Conservation (phyloP, 2,329 filamentous ascomycete species). For the Botrytis cinerea region DNA sequence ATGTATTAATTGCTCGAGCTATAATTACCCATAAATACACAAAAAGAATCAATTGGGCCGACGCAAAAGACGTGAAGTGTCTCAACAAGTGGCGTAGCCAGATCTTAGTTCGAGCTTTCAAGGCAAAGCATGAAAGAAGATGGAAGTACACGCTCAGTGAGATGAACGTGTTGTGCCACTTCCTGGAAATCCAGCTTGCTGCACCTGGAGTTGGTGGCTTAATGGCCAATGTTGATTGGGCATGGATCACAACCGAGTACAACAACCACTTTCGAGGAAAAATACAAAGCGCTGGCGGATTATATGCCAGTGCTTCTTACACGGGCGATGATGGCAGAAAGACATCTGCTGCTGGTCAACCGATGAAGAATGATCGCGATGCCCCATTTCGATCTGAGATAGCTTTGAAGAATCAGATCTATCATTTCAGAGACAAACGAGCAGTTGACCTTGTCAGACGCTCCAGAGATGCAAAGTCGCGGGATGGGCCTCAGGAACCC, state of each 20-base stretch:
- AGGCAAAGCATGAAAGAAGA: not conserved
- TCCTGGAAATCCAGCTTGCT: not conserved
- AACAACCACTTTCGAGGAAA: not conserved
- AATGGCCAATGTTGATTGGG: not conserved
- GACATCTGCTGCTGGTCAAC: not conserved
- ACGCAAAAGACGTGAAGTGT: not conserved
- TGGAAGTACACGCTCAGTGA: not conserved
- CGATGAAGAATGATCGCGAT: not conserved
- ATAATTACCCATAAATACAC: not conserved
- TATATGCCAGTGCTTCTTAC: not conserved
- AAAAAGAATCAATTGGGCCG: not conserved
- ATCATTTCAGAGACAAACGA: not conserved
- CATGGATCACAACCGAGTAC: not conserved
- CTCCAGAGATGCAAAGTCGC: not conserved
- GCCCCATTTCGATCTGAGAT: not conserved
- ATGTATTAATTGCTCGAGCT: not conserved
- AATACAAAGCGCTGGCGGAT: not conserved
- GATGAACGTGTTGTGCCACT: not conserved
- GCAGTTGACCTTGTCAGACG: not conserved
- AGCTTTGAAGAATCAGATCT: not conserved
- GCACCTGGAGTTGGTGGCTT: not conserved
- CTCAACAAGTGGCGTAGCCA: conserved; percentile 16
- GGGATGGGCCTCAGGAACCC: not conserved
- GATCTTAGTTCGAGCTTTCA: not conserved
- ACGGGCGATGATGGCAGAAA: not conserved